Percentiles rank a stretch among this genome's conserved stretches.
Evolutionary conservation across 2,329 filamentous ascomycete species (phyloP).

Genomic region (Fusarium liriodendri): DNA sequence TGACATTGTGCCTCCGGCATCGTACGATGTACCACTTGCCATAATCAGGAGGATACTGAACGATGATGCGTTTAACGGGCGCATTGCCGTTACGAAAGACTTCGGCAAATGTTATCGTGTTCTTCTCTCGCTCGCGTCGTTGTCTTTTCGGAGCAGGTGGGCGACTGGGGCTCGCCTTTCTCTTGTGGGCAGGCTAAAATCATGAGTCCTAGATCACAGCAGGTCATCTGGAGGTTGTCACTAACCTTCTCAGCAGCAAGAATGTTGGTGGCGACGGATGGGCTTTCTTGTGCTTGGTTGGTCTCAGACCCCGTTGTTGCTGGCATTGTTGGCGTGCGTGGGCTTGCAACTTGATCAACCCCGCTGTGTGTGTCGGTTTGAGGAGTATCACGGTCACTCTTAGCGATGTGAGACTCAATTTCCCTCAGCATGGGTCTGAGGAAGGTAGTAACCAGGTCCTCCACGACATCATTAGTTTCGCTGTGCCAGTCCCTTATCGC

Average conservation of each 20-base stretch:
- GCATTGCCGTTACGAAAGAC: constrained; percentile 31
- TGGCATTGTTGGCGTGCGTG: not conserved
- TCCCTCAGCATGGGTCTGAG: not conserved
- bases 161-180: not conserved
- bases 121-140: not conserved
- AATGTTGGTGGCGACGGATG: not conserved
- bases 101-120: constrained; percentile 27
- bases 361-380: not conserved
- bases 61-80: constrained; percentile 25
- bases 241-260: not conserved
- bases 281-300: not conserved
- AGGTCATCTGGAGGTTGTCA: too few relatives aligned
- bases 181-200: not conserved
- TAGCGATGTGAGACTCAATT: not conserved
- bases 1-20: constrained; percentile 21
- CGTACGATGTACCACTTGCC: constrained; percentile 29
- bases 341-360: not conserved
- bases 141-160: not conserved
- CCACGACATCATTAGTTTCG: not conserved
- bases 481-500: not conserved
- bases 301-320: not conserved
- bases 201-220: not conserved
- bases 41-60: constrained; percentile 6
- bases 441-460: not conserved
- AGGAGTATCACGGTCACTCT: not conserved